Base-by-base conservation (phyloP, 202 grass and related monocot genomes). In the Schoenoplectus triqueter region DNA sequence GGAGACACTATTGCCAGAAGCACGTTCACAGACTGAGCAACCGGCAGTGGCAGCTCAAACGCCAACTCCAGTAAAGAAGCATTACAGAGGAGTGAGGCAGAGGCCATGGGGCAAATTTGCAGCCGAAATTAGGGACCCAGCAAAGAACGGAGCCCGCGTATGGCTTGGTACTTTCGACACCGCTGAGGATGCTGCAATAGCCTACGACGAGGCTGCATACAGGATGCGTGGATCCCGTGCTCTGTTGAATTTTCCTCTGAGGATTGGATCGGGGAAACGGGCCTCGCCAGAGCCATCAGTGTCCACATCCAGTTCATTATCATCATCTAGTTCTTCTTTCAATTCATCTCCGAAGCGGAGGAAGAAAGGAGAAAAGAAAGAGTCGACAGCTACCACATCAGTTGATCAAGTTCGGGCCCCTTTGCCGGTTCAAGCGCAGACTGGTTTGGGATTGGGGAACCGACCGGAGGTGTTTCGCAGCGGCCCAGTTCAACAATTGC, bases 101-200 rank as follows among this genome's bases (percentile, higher is more conserved):
- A 90, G 93, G 54, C 95, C 95, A 10, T 98, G 95, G 95, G 95
- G 95, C 42, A 98, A 98, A 78, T 98, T 89, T 87, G 95, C 95
- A 7, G 93, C 95, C 61, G 95, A 98, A 86, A 98, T 98, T 55
- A 86, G 95, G n/a, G 95, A 98, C 86, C 95, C 93, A 9, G 93
- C 95, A 46, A 93, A 88, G 85, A 95, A 95, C 91, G 95, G 95
- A 67, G 95, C 95, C 39, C 89, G 95, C 18, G 91, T 98, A 10
- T 98, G 95, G 95, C 92, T 98, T 18, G 96, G 96, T 80, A 99
- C 96, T 17, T 98, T 92, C 87, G 96, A 94, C 84, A 94, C 90
- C 19, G 96, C 93, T 45, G 96, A 98, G 91, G 96, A 98, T 78
- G 96, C 96, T 18, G 96, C 96, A 15, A 59, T 95, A 14, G 96